These are phyloP conservation scores for Trichophyton equinum DNA, from an alignment of 2,329 filamentous ascomycete genomes.

Conservation along the genomic window DNA sequence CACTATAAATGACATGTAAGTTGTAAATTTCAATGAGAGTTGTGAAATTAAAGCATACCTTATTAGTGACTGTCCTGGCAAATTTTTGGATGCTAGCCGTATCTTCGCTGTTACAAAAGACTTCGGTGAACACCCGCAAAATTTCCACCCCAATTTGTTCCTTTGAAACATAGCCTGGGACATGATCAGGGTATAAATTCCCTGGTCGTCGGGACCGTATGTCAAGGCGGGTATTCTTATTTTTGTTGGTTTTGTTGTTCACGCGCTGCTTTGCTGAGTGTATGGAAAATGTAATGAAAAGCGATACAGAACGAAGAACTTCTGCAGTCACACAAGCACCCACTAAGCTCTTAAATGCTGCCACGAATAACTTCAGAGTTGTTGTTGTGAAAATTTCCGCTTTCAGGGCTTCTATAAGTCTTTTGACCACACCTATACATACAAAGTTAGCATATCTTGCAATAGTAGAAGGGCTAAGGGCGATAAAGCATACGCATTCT, in stretches of 20 bases:
- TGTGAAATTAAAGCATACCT: constrained; percentile 43
- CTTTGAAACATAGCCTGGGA: constrained; percentile 38
- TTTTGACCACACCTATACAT: constrained; percentile 66
- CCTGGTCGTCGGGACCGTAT: constrained; percentile 19
- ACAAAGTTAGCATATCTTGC: constrained; percentile 16
- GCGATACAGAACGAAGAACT: constrained; percentile 69
- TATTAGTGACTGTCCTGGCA: constrained; percentile 87
- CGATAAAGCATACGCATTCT: constrained; percentile 64
- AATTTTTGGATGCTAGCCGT: constrained; percentile 67
- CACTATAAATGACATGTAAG: constrained; percentile 43
- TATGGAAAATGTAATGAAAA: constrained; percentile 87
- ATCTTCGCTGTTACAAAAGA: constrained; percentile 64
- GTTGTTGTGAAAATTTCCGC: constrained; percentile 62
- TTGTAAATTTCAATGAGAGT: constrained; percentile 22
- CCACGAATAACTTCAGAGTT: constrained; percentile 62
- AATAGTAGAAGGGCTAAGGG: background rate
- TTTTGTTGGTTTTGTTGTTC: constrained; percentile 29
- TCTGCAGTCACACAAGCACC: constrained; percentile 72
- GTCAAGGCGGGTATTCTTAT: constrained; percentile 33
- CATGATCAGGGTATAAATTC: constrained; percentile 26
- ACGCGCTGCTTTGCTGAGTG: constrained; percentile 46
- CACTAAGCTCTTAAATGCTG: constrained; percentile 66
- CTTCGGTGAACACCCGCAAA: constrained; percentile 60
- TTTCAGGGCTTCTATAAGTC: constrained; percentile 80
- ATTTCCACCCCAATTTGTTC: constrained; percentile 62